These are phyloP conservation scores for Clitoria ternatea DNA, from an alignment of 306 rosid species.

Conservation along the genomic window DNA sequence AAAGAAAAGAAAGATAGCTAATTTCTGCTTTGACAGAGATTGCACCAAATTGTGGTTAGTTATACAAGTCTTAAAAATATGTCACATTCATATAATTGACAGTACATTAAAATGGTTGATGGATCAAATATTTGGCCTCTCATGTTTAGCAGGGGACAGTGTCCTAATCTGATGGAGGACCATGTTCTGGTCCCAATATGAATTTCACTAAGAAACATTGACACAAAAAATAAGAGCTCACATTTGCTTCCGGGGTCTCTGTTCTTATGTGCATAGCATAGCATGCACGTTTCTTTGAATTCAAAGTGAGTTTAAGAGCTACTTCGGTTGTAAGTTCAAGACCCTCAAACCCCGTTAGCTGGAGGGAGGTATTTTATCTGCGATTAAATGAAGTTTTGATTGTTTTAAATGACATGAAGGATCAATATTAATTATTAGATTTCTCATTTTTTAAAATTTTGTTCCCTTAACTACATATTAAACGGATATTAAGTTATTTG, in stretches of 20 bases:
- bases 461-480: too few species aligned
- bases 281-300: background rate
- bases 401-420: too few species aligned
- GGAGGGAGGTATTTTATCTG: too few species aligned
- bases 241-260: background rate
- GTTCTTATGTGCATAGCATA: background rate
- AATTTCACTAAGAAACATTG: background rate
- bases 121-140: background rate
- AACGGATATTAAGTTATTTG: too few species aligned
- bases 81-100: background rate
- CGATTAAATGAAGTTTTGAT: too few species aligned
- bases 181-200: conserved; percentile 12
- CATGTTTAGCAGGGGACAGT: background rate
- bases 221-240: background rate
- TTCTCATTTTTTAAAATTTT: too few species aligned
- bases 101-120: background rate
- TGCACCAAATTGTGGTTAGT: background rate
- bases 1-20: background rate
- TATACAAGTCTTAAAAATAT: background rate
- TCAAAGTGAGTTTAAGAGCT: background rate
- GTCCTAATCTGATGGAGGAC: background rate
- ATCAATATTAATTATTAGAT: too few species aligned
- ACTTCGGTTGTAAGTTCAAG: too few species aligned
- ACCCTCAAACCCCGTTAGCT: too few species aligned
- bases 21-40: background rate